Conservation (phyloP, 2,329 filamentous ascomycete genomes). For the Biscogniauxia sp. region DNA sequence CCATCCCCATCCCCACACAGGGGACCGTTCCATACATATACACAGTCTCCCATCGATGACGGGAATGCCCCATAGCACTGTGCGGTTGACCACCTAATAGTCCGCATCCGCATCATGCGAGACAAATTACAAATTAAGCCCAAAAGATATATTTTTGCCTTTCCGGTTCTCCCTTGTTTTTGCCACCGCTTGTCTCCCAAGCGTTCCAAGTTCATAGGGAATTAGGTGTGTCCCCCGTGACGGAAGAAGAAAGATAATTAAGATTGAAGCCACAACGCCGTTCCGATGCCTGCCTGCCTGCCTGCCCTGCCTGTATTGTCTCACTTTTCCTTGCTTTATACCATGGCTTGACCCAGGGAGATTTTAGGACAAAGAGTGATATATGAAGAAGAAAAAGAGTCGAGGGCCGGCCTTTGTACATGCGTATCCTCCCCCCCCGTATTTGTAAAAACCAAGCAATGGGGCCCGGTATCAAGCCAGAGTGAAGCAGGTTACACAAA, state of each 20-base stretch:
- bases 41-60: too few relatives aligned
- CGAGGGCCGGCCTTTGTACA: conserved; percentile 16
- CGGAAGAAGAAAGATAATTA: background rate
- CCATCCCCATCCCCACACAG: too few relatives aligned
- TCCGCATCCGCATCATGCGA: too few relatives aligned
- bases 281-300: background rate
- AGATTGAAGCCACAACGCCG: background rate
- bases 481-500: background rate
- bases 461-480: background rate
- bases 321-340: too few relatives aligned
- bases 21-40: too few relatives aligned
- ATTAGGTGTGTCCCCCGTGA: background rate
- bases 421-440: background rate
- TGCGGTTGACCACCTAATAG: too few relatives aligned
- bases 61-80: too few relatives aligned
- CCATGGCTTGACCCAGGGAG: background rate
- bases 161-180: too few relatives aligned
- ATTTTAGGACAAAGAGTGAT: background rate
- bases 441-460: conserved; percentile 6
- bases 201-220: background rate
- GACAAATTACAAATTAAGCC: too few relatives aligned
- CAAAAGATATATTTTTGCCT: too few relatives aligned
- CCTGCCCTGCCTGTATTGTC: background rate
- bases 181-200: too few relatives aligned
- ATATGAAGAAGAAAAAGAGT: conserved; percentile 7